Conservation (phyloP, 2,329 filamentous ascomycete genomes). For the Acephala macrosclerotiorum region DNA sequence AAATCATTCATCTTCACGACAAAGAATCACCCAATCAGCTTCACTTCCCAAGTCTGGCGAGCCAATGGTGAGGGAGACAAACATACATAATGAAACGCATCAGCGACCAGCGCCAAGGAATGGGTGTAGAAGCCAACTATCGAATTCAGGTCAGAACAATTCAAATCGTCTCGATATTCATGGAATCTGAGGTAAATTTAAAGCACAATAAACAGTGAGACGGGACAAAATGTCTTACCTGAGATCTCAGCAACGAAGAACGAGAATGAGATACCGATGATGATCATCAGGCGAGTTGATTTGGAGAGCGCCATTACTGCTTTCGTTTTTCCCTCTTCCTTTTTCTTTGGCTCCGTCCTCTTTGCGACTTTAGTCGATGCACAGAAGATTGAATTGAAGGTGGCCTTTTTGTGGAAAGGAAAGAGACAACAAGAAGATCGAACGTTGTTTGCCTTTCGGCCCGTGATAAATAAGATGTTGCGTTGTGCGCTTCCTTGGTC, state of each 20-base stretch:
- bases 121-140: conserved; percentile 72
- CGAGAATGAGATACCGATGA: conserved; percentile 53
- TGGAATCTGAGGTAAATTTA: not conserved
- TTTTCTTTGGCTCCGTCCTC: not conserved
- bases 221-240: conserved; percentile 39
- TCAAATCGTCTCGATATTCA: not conserved
- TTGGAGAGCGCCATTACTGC: conserved; percentile 21
- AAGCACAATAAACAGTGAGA: no score
- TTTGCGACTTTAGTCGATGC: not conserved
- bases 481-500: not conserved
- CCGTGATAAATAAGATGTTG: not conserved
- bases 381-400: not conserved
- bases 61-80: not conserved
- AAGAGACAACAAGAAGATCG: not conserved
- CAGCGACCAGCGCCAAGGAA: conserved; percentile 76
- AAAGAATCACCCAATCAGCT: conserved; percentile 1
- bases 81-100: conserved; percentile 79
- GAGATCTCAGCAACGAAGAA: conserved; percentile 57
- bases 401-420: no score
- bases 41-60: not conserved
- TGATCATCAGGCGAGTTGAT: conserved; percentile 40
- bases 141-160: not conserved
- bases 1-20: conserved; percentile 76
- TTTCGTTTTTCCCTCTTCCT: not conserved
- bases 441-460: not conserved